phyloP scores from a whole-genome alignment of 2,329 filamentous ascomycete genomes.

The Periconia macrospinosa region DNA sequence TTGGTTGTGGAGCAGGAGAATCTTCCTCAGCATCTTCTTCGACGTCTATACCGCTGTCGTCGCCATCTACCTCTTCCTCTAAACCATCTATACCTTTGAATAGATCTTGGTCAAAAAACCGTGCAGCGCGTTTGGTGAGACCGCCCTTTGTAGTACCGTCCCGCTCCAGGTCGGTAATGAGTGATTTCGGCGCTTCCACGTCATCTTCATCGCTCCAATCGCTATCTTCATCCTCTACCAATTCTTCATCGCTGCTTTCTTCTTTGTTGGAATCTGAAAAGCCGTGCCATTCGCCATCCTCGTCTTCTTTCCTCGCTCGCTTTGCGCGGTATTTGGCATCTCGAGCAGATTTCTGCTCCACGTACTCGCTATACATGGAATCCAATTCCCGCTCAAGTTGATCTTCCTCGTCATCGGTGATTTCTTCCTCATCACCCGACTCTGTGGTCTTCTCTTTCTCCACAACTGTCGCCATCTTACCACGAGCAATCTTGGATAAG shows the following conservation, averaged over 20 bases:
- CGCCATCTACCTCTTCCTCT: conserved; percentile 51
- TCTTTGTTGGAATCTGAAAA: conserved; percentile 68
- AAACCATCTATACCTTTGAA: conserved; percentile 80
- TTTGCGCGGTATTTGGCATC: conserved; percentile 92
- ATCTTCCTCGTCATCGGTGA: conserved; percentile 79
- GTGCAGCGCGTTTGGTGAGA: conserved; percentile 80
- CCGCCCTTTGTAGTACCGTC: conserved; percentile 55
- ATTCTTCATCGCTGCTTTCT: conserved; percentile 59
- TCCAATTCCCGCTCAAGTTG: conserved; percentile 83
- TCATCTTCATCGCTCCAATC: conserved; percentile 65
- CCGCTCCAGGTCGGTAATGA: conserved; percentile 66
- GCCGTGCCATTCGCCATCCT: conserved; percentile 79
- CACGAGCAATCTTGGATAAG: conserved; percentile 69
- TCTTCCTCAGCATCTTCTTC: conserved; percentile 36
- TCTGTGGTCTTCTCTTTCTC: conserved; percentile 54
- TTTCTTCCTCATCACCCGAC: conserved; percentile 50
- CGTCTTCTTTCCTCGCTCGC: conserved; percentile 79
- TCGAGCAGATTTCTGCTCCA: conserved; percentile 73
- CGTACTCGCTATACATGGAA: conserved; percentile 82
- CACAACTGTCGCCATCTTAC: conserved; percentile 73
- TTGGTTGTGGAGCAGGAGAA: conserved; percentile 12
- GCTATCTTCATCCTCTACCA: conserved; percentile 62
- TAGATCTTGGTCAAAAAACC: conserved; percentile 94
- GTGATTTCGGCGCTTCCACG: conserved; percentile 47
- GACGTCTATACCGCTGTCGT: conserved; percentile 43